Percentiles rank a stretch among this genome's conserved stretches.
Conservation (phyloP, 805 yeast species). For the Brettanomyces sp. region DNA sequence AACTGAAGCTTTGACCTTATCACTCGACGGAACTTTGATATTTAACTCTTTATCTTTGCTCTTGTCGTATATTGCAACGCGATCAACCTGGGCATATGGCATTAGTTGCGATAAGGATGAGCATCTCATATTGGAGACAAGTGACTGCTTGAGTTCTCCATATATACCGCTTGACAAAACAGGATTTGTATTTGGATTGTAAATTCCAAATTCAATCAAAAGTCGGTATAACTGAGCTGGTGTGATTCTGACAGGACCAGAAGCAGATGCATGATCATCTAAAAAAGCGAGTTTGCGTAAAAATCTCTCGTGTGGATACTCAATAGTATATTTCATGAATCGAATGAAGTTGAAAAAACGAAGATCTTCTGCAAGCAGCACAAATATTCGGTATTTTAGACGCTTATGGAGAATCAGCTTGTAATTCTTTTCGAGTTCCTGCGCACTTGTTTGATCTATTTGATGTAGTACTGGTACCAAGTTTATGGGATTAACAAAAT, state of each 20-base stretch:
- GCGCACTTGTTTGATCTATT: conserved; percentile 6
- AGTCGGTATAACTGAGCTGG: conserved; percentile 10
- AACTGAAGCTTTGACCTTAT: neutral
- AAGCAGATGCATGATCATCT: neutral
- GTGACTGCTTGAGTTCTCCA: conserved; percentile 8
- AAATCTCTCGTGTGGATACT: conserved; percentile 23
- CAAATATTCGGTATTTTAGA: neutral
- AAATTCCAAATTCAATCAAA: conserved; percentile 11
- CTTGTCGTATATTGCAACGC: neutral
- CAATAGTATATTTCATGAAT: conserved; percentile 21
- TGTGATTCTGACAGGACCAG: neutral
- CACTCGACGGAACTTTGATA: neutral
- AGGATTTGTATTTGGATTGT: conserved; percentile 13
- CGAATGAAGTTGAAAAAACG: conserved; percentile 15
- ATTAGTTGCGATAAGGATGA: neutral
- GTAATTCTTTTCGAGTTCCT: conserved; percentile 4
- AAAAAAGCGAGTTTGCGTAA: conserved; percentile 6
- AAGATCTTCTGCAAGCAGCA: conserved; percentile 1
- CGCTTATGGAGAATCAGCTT: neutral
- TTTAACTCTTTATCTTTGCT: neutral
- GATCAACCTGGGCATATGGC: neutral
- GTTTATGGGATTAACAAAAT: conserved; percentile 15
- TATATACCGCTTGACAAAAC: conserved; percentile 20
- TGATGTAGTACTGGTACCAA: conserved; percentile 12
- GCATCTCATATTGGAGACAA: neutral